These are phyloP conservation scores for Theobroma grandiflorum DNA, from an alignment of 441 rosid genomes.

Conservation along the genomic window DNA sequence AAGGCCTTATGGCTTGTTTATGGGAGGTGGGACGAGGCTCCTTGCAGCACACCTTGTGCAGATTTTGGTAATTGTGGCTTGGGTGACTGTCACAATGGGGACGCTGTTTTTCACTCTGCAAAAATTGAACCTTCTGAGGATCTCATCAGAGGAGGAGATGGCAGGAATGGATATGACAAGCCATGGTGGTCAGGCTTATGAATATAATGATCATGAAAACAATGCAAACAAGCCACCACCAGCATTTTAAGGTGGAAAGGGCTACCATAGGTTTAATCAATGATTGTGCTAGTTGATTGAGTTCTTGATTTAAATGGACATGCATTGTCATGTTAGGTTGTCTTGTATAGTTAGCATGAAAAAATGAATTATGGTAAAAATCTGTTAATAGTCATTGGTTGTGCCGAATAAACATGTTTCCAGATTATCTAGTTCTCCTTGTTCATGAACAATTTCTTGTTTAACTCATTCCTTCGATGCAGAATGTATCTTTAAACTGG, in stretches of 20 bases:
- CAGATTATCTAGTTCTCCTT: not conserved
- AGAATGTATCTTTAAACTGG: not conserved
- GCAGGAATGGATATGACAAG: constrained; percentile 72
- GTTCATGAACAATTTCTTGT: not conserved
- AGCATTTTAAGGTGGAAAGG: not conserved
- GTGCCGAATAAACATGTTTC: not conserved
- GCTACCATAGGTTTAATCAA: not conserved
- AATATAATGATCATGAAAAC: not conserved
- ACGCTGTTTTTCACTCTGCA: constrained; percentile 53
- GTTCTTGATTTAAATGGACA: too few species aligned
- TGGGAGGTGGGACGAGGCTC: constrained; percentile 60
- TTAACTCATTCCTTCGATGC: not conserved
- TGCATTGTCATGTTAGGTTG: too few species aligned
- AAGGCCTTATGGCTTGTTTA: constrained; percentile 51
- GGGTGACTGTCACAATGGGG: constrained; percentile 61
- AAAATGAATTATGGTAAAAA: not conserved
- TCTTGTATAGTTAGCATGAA: not conserved
- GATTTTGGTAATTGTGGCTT: constrained; percentile 51
- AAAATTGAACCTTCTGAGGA: constrained; percentile 57
- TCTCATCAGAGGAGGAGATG: constrained; percentile 61
- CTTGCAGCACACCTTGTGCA: constrained; percentile 61
- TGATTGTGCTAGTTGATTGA: too few species aligned
- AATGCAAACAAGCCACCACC: not conserved
- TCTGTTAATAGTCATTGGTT: too few species aligned
- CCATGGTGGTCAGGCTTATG: constrained; percentile 77